Percentiles rank a stretch among this genome's conserved stretches.
Evolutionary conservation across 495 filamentous ascomycete species (phyloP).

Genomic region (Collariella sp.): DNA sequence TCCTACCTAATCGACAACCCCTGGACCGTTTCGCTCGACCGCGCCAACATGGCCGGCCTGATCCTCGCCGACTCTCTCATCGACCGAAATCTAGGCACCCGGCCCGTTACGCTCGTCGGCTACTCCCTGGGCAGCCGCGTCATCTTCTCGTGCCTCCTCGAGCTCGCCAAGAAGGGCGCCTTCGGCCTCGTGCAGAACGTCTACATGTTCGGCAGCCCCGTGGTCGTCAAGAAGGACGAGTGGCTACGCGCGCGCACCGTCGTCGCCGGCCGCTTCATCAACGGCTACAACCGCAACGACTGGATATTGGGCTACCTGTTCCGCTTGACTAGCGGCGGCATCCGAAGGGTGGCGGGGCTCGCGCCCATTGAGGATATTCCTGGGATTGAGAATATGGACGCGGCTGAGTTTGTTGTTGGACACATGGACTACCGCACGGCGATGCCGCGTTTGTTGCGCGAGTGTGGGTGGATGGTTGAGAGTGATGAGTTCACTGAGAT

Average conservation of each 20-base stretch:
- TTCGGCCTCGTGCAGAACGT: slow-evolving; percentile 90
- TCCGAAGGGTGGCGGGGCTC: slow-evolving; percentile 85
- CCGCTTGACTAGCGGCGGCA: slow-evolving; percentile 85
- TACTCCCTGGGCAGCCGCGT: slow-evolving; percentile 90
- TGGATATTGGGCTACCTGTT: slow-evolving; percentile 99
- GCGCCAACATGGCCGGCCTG: slow-evolving; percentile 79
- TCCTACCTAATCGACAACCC: slow-evolving; percentile 97
- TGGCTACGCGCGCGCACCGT: slow-evolving; percentile 72
- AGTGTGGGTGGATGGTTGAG: slow-evolving; percentile 77
- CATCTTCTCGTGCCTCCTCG: slow-evolving; percentile 85
- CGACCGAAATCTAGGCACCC: slow-evolving; percentile 80
- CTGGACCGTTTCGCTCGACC: slow-evolving; percentile 88
- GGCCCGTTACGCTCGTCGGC: slow-evolving; percentile 91
- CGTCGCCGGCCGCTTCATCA: slow-evolving; percentile 85
- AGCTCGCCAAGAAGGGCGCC: slow-evolving; percentile 82
- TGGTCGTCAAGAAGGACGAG: slow-evolving; percentile 89
- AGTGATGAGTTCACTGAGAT: slow-evolving; percentile 95
- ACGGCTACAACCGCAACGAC: slow-evolving; percentile 88
- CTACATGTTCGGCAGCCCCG: slow-evolving; percentile 84
- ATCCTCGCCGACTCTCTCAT: slow-evolving; percentile 93
- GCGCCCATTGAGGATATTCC: slow-evolving; percentile 67
- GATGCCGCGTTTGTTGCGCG: slow-evolving; percentile 78
- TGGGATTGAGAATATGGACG: slow-evolving; percentile 82
- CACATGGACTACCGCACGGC: slow-evolving; percentile 95
- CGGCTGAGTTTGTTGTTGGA: slow-evolving; percentile 76